A percentile compares a stretch with the other conserved stretches of the same genome.
These are phyloP conservation scores for Camelina laxa DNA, from an alignment of 345 rosid species.

Conservation along the genomic window DNA sequence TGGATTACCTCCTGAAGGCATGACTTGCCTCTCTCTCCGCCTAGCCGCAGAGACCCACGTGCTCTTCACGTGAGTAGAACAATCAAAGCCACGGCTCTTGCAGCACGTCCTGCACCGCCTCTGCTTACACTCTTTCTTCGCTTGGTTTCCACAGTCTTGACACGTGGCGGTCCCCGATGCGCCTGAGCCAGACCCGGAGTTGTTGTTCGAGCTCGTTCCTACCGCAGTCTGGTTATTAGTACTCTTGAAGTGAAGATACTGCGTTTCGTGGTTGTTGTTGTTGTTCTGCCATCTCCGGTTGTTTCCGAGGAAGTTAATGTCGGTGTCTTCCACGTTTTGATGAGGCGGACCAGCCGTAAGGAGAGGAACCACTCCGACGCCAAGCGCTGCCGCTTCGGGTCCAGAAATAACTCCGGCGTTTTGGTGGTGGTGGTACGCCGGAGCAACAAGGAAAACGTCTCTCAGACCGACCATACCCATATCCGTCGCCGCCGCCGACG, in stretches of 20 bases:
- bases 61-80: conserved; percentile 94
- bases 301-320: conserved; percentile 46
- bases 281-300: conserved; percentile 78
- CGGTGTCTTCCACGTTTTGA: conserved; percentile 57
- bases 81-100: conserved; percentile 90
- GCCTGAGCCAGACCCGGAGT: conserved; percentile 51
- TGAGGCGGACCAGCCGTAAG: conserved; percentile 54
- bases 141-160: conserved; percentile 98
- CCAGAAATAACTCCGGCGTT: conserved; percentile 47
- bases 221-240: conserved; percentile 29
- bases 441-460: conserved; percentile 81
- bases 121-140: conserved; percentile 89
- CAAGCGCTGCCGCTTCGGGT: conserved; percentile 60
- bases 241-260: conserved; percentile 52
- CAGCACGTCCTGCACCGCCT: conserved; percentile 95
- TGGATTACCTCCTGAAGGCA: conserved; percentile 41
- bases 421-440: conserved; percentile 62
- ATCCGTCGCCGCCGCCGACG: conserved; percentile 50
- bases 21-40: conserved; percentile 85
- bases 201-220: conserved; percentile 36
- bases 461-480: conserved; percentile 87
- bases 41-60: conserved; percentile 97
- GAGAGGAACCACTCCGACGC: conserved; percentile 83
- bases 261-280: conserved; percentile 44
- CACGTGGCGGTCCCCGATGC: conserved; percentile 70